Conservation (phyloP, 2,329 filamentous ascomycete genomes). For the Claviceps humidiphila region DNA sequence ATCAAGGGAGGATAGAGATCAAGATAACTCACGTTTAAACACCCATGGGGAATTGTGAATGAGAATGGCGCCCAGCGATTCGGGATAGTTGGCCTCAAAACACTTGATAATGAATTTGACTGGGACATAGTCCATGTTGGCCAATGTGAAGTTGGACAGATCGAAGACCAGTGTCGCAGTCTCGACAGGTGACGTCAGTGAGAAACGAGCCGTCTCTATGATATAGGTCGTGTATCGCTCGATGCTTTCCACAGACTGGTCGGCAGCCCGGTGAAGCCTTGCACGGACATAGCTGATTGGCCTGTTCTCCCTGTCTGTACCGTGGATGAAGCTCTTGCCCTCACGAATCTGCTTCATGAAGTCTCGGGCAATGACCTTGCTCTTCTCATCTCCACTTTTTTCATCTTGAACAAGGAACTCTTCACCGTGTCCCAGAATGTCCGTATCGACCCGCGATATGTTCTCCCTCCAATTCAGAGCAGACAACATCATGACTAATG, state of each 20-base stretch:
- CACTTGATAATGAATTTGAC: conserved; percentile 71
- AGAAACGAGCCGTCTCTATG: conserved; percentile 20
- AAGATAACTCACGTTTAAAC: conserved; percentile 31
- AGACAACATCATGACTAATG: conserved; percentile 25
- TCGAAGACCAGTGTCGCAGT: conserved; percentile 48
- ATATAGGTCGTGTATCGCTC: conserved; percentile 26
- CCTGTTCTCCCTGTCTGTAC: conserved; percentile 20
- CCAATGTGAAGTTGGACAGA: conserved; percentile 55
- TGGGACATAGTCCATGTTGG: conserved; percentile 65
- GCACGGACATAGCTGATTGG: conserved; percentile 25
- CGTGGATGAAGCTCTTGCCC: conserved; percentile 26
- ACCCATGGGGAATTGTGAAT: conserved; percentile 67
- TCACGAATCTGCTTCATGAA: conserved; percentile 24
- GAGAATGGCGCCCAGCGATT: conserved; percentile 55
- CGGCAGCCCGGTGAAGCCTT: conserved; percentile 18
- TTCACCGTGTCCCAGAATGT: conserved; percentile 22
- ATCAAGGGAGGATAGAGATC: background rate
- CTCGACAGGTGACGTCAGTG: conserved; percentile 8
- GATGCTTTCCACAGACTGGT: conserved; percentile 20
- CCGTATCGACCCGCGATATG: conserved; percentile 17
- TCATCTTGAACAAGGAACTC: conserved; percentile 16
- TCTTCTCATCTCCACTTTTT: conserved; percentile 10
- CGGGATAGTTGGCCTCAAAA: conserved; percentile 67
- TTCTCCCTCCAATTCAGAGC: conserved; percentile 24
- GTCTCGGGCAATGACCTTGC: conserved; percentile 4